Evolutionary conservation across 1,284 basidiomycete genomes (phyloP).

Genomic region (Cryptococcus jaspeensis): DNA sequence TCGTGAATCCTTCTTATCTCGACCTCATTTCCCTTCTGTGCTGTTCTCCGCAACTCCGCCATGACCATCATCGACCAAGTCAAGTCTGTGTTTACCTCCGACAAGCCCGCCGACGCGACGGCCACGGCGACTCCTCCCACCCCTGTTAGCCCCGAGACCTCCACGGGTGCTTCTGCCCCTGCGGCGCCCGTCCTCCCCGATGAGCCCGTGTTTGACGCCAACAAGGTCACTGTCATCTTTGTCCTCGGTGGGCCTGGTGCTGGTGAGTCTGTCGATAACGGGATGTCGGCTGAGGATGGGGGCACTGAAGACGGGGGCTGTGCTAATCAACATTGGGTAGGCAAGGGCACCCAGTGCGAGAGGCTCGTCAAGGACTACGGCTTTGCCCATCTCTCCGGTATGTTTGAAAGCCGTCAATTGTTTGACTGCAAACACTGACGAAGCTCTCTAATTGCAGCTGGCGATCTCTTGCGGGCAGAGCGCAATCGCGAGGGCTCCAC

Average conservation of each 20-base stretch:
- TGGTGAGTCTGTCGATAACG: conserved; percentile 57
- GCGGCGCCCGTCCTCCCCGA: conserved; percentile 14
- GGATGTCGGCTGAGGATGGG: not conserved
- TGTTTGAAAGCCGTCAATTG: conserved; percentile 15
- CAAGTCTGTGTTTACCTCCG: conserved; percentile 52
- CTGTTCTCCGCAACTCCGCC: conserved; percentile 18
- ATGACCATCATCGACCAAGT: conserved; percentile 58
- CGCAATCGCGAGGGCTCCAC: conserved; percentile 82
- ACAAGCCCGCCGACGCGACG: conserved; percentile 7
- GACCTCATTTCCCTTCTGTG: not conserved
- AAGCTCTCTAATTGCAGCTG: conserved; percentile 61
- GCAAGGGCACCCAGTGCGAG: conserved; percentile 95
- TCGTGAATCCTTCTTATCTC: not conserved
- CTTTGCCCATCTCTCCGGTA: conserved; percentile 93
- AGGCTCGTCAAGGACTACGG: conserved; percentile 82
- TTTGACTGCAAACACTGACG: not conserved
- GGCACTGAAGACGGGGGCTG: not conserved
- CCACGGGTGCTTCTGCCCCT: conserved; percentile 7
- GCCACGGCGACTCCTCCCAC: conserved; percentile 7
- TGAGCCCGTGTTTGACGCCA: conserved; percentile 64
- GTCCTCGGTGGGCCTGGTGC: conserved; percentile 97
- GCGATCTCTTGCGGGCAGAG: conserved; percentile 93
- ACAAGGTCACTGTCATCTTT: conserved; percentile 84
- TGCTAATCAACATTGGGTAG: conserved; percentile 52
- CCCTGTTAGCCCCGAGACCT: conserved; percentile 4